phyloP scores from a whole-genome alignment of 2,329 filamentous ascomycete genomes.

The Monosporascus sp. region DNA sequence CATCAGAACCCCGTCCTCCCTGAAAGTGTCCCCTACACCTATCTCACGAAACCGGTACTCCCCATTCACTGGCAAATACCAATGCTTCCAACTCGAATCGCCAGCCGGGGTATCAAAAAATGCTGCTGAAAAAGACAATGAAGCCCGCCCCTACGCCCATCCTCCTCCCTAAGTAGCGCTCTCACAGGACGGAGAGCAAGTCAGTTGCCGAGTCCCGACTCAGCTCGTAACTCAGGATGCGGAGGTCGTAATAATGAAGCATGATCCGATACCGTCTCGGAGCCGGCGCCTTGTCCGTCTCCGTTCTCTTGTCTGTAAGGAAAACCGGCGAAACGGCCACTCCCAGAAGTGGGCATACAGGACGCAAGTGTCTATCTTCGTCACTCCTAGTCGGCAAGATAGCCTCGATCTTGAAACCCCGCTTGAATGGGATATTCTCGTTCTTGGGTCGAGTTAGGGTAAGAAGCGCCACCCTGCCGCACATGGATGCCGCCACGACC shows the following conservation, averaged over 20 bases:
- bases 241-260: conserved; percentile 66
- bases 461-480: conserved; percentile 59
- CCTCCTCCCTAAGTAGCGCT: background rate
- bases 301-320: conserved; percentile 27
- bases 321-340: conserved; percentile 63
- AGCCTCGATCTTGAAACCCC: conserved; percentile 49
- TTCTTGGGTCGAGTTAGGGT: conserved; percentile 46
- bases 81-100: background rate
- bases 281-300: conserved; percentile 16
- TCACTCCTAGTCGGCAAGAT: conserved; percentile 42
- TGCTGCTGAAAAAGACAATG: background rate
- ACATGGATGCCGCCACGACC: conserved; percentile 61
- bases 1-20: background rate
- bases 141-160: background rate
- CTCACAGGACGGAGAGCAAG: conserved; percentile 20
- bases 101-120: background rate
- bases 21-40: background rate
- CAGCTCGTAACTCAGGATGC: conserved; percentile 65
- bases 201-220: conserved; percentile 33
- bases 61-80: background rate
- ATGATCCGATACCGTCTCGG: conserved; percentile 57
- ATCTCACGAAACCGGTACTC: background rate
- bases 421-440: conserved; percentile 24
- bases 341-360: conserved; percentile 54
- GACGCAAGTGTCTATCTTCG: conserved; percentile 39